phyloP scores from a whole-genome alignment of 345 rosid species.

The Excoecaria agallocha region DNA sequence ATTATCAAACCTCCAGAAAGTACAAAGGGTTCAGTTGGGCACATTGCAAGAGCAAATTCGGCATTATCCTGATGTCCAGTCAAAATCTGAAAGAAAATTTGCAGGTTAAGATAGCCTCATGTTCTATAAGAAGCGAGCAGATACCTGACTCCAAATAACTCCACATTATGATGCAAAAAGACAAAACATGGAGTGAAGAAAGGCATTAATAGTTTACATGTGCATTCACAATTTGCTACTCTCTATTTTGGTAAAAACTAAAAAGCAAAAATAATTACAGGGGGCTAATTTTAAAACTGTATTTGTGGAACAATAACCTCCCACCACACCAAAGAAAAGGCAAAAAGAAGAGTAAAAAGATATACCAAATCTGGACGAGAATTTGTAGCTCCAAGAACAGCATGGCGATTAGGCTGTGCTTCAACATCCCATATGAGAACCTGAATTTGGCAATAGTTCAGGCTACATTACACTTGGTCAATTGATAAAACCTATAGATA shows the following conservation, averaged over 20 bases:
- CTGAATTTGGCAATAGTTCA: conserved; percentile 37
- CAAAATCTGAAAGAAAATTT: conserved; percentile 60
- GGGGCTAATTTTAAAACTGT: neutral
- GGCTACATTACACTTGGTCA: conserved; percentile 11
- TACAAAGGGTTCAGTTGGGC: conserved; percentile 94
- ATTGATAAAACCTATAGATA: neutral
- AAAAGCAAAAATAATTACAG: neutral
- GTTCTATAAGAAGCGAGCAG: neutral
- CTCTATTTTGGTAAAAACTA: neutral
- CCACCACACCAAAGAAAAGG: neutral
- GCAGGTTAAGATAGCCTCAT: conserved; percentile 1
- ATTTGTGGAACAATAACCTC: neutral
- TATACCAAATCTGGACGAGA: conserved; percentile 96
- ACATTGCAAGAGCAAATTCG: conserved; percentile 99
- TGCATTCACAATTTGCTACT: neutral
- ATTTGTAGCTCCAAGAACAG: conserved; percentile 86
- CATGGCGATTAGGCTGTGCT: conserved; percentile 98
- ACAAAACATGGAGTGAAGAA: neutral
- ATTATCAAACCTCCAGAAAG: conserved; percentile 89
- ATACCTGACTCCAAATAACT: neutral
- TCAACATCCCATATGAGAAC: conserved; percentile 99
- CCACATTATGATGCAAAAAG: neutral
- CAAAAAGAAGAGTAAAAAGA: neutral
- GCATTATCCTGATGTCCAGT: conserved; percentile 99
- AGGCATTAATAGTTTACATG: neutral